phyloP scores from a whole-genome alignment of 179 eudicot genomes.

The Sideroxylon spinosum region DNA sequence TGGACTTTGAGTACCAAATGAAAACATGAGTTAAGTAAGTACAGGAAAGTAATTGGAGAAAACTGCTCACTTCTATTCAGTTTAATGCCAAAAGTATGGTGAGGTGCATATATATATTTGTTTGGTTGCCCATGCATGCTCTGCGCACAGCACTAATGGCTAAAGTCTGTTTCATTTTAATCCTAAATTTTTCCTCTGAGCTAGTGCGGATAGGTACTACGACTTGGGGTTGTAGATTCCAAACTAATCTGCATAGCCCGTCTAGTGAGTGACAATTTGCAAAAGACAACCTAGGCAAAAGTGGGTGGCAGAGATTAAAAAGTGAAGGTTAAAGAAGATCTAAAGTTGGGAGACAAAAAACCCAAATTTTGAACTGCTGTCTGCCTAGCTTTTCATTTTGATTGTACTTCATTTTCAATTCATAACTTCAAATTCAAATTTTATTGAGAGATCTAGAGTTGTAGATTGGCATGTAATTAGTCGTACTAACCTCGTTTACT shows the following conservation, averaged over 20 bases:
- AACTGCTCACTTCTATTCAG: not conserved
- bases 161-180: not conserved
- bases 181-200: not conserved
- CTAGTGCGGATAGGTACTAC: not conserved
- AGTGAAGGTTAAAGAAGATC: not conserved
- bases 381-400: not conserved
- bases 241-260: not conserved
- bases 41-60: not conserved
- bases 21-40: not conserved
- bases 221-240: not conserved
- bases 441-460: not conserved
- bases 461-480: not conserved
- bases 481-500: not conserved
- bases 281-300: not conserved
- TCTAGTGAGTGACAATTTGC: not conserved
- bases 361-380: not conserved
- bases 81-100: too few species aligned
- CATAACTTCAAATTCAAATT: not conserved
- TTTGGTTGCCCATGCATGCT: not conserved
- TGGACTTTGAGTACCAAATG: not conserved
- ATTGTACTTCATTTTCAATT: constrained; percentile 4
- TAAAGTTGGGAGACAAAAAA: not conserved
- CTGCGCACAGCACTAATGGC: not conserved
- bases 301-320: not conserved
- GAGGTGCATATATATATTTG: too few species aligned